A percentile compares a stretch with the other conserved stretches of the same genome.
Evolutionary conservation across 441 rosid species (phyloP).

Genomic region (Viola pubescens): DNA sequence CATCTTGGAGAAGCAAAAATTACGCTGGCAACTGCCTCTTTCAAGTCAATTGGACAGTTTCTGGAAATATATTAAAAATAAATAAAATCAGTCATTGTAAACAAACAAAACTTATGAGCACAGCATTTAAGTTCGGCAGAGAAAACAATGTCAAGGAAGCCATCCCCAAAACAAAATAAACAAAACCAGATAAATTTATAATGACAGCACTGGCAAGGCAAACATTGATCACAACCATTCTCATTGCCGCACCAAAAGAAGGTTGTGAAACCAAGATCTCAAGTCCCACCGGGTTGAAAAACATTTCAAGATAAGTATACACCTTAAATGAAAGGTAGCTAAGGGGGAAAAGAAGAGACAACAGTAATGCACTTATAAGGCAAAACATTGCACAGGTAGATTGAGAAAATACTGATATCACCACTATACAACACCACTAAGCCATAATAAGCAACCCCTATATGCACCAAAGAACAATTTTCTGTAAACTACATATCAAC

Average conservation of each 20-base stretch:
- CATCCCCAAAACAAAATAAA: not conserved
- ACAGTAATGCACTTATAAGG: not conserved
- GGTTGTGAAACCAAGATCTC: too few relatives aligned
- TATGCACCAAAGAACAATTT: too few relatives aligned
- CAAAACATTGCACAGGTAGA: too few relatives aligned
- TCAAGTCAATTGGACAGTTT: slow-evolving; percentile 77
- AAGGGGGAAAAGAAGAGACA: not conserved
- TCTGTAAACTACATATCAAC: too few relatives aligned
- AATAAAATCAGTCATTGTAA: not conserved
- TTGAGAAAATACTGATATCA: too few relatives aligned
- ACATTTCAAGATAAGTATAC: too few relatives aligned
- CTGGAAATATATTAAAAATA: slow-evolving; percentile 27
- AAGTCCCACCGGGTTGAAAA: too few relatives aligned
- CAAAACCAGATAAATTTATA: too few relatives aligned
- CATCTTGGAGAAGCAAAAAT: slow-evolving; percentile 78
- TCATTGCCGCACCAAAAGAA: too few relatives aligned
- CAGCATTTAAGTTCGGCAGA: not conserved
- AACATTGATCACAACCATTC: not conserved
- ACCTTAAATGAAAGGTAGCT: too few relatives aligned
- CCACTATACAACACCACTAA: too few relatives aligned
- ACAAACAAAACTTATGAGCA: not conserved
- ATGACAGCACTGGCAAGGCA: not conserved
- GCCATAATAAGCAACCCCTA: too few relatives aligned
- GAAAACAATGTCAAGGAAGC: slow-evolving; percentile 1
- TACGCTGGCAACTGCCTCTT: slow-evolving; percentile 78